These are phyloP conservation scores for Nannizzia gypsea DNA, from an alignment of 2,329 filamentous ascomycete genomes.

Conservation along the genomic window DNA sequence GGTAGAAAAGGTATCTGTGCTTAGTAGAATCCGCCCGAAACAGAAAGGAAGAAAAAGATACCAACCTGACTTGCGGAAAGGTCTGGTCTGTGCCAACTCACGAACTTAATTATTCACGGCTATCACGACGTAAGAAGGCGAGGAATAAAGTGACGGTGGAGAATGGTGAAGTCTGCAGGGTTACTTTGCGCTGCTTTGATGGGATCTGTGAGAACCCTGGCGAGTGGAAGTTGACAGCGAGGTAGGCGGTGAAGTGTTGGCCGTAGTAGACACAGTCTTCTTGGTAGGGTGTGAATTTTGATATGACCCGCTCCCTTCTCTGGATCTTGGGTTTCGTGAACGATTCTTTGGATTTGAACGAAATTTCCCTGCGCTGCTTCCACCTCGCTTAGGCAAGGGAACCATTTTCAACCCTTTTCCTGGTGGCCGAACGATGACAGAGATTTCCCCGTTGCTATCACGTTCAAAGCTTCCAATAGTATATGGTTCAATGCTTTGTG, in stretches of 20 bases:
- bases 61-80: neutral
- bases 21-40: neutral
- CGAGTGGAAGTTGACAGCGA: neutral
- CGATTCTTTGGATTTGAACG: constrained; percentile 17
- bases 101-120: neutral
- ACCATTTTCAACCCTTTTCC: constrained; percentile 35
- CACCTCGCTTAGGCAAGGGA: constrained; percentile 26
- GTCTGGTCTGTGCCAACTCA: neutral
- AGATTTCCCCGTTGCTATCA: constrained; percentile 27
- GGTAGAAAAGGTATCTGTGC: neutral
- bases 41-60: neutral
- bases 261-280: constrained; percentile 9
- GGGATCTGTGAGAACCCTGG: constrained; percentile 5
- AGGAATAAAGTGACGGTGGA: neutral
- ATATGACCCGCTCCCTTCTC: constrained; percentile 36
- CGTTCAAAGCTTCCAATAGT: constrained; percentile 30
- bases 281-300: constrained; percentile 10
- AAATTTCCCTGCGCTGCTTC: constrained; percentile 20
- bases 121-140: neutral
- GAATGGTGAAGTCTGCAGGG: neutral
- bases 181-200: constrained; percentile 1
- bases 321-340: constrained; percentile 24
- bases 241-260: neutral
- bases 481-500: constrained; percentile 37
- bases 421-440: constrained; percentile 37